These are phyloP conservation scores for Prunus mira DNA, from an alignment of 306 rosid species.

Conservation along the genomic window DNA sequence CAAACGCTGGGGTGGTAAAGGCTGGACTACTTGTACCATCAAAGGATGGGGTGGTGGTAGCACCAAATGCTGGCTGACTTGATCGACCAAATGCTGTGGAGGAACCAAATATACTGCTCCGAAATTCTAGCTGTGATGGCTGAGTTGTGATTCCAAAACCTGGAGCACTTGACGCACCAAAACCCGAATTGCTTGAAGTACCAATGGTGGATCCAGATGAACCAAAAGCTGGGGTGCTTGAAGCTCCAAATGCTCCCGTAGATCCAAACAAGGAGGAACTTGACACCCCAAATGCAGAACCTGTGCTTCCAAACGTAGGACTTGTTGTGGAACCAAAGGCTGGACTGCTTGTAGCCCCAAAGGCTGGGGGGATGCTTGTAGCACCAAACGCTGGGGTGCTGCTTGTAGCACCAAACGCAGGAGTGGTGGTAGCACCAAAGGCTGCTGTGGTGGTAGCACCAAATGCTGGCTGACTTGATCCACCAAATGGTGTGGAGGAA, in stretches of 20 bases:
- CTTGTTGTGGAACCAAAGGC: constrained; percentile 39
- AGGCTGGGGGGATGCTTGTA: constrained; percentile 24
- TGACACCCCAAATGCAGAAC: too few species aligned
- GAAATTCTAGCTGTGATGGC: constrained; percentile 80
- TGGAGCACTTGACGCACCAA: too few species aligned
- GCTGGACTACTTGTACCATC: constrained; percentile 28
- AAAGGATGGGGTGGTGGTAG: constrained; percentile 28
- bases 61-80: constrained; percentile 59
- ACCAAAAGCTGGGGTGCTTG: too few species aligned
- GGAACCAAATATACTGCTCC: constrained; percentile 79
- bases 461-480: constrained; percentile 55
- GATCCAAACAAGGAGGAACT: constrained; percentile 36
- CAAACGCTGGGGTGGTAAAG: constrained; percentile 49
- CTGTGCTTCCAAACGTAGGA: too few species aligned
- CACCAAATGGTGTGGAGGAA: constrained; percentile 78
- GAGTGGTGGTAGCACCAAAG: constrained; percentile 31
- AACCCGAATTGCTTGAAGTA: too few species aligned
- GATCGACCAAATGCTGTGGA: constrained; percentile 75
- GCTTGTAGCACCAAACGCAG: constrained; percentile 25
- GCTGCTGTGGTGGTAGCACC: constrained; percentile 37
- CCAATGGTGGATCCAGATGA: too few species aligned
- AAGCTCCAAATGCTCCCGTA: too few species aligned
- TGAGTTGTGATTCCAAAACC: constrained; percentile 56
- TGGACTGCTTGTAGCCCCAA: constrained; percentile 35
- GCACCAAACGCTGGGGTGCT: constrained; percentile 29